Conservation (phyloP, 225 moss, liverwort and hornwort species). For the Pleurozium schreberi region DNA sequence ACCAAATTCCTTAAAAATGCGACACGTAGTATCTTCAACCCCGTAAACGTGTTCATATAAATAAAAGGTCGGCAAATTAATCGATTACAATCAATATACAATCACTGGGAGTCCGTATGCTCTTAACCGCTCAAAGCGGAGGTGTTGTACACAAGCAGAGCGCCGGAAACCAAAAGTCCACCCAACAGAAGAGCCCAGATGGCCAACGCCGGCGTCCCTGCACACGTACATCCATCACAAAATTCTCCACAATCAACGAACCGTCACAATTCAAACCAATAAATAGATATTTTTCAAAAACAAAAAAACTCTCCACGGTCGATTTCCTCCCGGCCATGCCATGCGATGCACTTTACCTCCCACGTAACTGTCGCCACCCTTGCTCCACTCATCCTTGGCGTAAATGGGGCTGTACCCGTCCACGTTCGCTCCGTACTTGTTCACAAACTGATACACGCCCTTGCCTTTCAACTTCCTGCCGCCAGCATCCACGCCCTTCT, state of each 20-base stretch:
- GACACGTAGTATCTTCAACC: neutral
- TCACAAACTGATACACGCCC: conserved; percentile 77
- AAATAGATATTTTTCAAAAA: neutral
- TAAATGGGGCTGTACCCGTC: conserved; percentile 84
- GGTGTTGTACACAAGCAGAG: conserved; percentile 67
- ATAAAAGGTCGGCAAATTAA: neutral
- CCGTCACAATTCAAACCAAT: neutral
- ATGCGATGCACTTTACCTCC: conserved; percentile 20
- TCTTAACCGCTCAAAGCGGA: conserved; percentile 44
- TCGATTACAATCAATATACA: neutral
- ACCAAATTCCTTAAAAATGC: no score
- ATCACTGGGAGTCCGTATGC: neutral
- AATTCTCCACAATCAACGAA: neutral
- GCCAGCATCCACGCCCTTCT: conserved; percentile 36
- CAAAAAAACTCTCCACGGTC: neutral
- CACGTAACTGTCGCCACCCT: conserved; percentile 32
- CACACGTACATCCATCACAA: neutral
- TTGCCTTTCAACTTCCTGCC: conserved; percentile 50
- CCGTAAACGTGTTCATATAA: neutral
- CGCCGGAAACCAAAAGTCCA: conserved; percentile 51
- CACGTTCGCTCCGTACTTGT: conserved; percentile 84
- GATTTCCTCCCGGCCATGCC: neutral
- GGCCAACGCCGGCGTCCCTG: conserved; percentile 49
- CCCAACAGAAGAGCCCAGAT: conserved; percentile 65
- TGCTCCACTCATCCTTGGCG: conserved; percentile 50